Conservation (phyloP, 371 early-diverging fungal genomes). For the Mortierella sp. region DNA sequence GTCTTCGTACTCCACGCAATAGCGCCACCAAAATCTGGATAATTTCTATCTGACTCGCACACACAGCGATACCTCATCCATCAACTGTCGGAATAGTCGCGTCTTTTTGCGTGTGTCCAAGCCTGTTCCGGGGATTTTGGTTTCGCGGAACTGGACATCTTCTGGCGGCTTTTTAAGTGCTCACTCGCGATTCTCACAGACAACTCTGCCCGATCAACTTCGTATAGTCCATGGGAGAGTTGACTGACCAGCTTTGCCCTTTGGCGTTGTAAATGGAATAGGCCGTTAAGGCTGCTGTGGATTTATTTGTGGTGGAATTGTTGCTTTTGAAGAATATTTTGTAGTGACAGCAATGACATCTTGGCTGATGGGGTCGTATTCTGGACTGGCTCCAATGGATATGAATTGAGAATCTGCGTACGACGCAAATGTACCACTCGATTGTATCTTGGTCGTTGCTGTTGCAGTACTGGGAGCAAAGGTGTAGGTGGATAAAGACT, state of each 20-base stretch:
- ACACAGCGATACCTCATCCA: slow-evolving; percentile 51
- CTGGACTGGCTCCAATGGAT: neutral
- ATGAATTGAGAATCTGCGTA: neutral
- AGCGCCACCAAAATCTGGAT: slow-evolving; percentile 51
- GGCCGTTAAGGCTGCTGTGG: neutral
- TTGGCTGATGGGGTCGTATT: neutral
- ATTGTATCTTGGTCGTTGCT: neutral
- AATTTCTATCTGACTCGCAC: slow-evolving; percentile 33
- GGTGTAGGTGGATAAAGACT: neutral
- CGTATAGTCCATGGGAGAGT: slow-evolving; percentile 1
- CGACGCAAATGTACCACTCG: neutral
- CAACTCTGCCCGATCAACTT: neutral
- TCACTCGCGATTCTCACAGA: neutral
- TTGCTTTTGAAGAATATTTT: neutral
- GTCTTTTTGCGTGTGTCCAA: slow-evolving; percentile 6
- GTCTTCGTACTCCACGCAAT: slow-evolving; percentile 52
- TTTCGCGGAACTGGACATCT: slow-evolving; percentile 8
- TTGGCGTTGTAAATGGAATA: slow-evolving; percentile 4
- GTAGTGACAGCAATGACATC: neutral
- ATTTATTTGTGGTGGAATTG: slow-evolving; percentile 4
- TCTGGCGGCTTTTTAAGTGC: slow-evolving; percentile 4
- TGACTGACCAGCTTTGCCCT: slow-evolving; percentile 15
- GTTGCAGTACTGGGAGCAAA: neutral
- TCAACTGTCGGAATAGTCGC: slow-evolving; percentile 32
- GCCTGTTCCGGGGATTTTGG: slow-evolving; percentile 27